Evolutionary conservation across 2,329 filamentous ascomycete genomes (phyloP), one percentile per base, ranked within the genome.

Genomic region (Penicillium sp.): DNA sequence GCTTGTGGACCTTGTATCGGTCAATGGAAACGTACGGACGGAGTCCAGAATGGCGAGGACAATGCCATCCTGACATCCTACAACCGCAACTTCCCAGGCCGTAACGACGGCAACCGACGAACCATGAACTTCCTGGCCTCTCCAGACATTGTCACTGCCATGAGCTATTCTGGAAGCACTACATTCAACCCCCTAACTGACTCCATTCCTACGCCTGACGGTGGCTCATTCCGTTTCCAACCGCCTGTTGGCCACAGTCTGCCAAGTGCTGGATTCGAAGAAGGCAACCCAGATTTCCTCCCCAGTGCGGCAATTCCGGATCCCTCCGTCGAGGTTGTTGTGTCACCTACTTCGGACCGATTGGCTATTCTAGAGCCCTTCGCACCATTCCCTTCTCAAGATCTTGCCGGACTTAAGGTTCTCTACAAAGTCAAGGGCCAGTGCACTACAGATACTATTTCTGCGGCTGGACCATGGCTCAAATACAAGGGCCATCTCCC

Each of bases 41-140:
- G 86, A 21, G 83, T 95, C 18, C 74, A 78, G 64, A 96, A 96
- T 77, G 92, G 91, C 60, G 90, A 92, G 58, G 80, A 84, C 54
- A 99, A 99, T 70, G 94, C 94, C 60, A 97, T 99, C 66, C 84
- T 99, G 68, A 93, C 91, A 9, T 97, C 92, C 0, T 99, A 97
- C 80, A 99, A 99, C 82, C 90, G 94, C 60, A 99, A 99, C 78
- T 99, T 99, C 81, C 90, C 90, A 51, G 93, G 91, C 60, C 89
- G 94, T 63, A 99, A 99, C 72, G 94, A 99, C 69, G 94, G 94
- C 61, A 99, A 99, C 79, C 87, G 90, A 21, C 87, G 88, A 43
- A 99, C 94, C 8, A 97, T 97, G 92, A 99, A 97, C 81, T 99
- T 99, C 78, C 83, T 99, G 52, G 93, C 94, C 9, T 97, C 92